Conservation (phyloP, 805 yeast species). For the Sungouiozyma intestinalis region DNA sequence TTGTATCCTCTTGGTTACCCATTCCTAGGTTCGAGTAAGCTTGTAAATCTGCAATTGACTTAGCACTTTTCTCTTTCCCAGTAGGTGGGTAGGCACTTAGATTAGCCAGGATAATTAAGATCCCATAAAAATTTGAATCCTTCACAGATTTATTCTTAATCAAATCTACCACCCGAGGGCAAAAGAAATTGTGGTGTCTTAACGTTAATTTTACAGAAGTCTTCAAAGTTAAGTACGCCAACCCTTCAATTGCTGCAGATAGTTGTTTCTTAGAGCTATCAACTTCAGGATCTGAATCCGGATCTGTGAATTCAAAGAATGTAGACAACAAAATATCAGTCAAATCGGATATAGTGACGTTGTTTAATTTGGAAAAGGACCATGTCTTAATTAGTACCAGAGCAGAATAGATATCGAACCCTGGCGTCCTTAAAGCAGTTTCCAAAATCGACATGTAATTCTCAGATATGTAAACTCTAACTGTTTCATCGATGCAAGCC, state of each 20-base stretch:
- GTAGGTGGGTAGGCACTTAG: slow-evolving; percentile 19
- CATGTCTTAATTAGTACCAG: slow-evolving; percentile 47
- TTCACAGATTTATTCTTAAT: slow-evolving; percentile 10
- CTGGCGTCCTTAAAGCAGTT: slow-evolving; percentile 24
- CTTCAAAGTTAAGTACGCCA: slow-evolving; percentile 41
- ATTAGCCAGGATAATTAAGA: slow-evolving; percentile 27
- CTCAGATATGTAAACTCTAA: slow-evolving; percentile 38
- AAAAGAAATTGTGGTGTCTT: slow-evolving; percentile 30
- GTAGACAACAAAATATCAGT: slow-evolving; percentile 21
- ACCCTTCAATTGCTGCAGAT: slow-evolving; percentile 31
- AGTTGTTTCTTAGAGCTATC: slow-evolving; percentile 3
- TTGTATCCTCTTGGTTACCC: slow-evolving; percentile 6
- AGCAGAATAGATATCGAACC: slow-evolving; percentile 30
- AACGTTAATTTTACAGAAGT: slow-evolving; percentile 28
- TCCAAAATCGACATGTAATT: slow-evolving; percentile 35
- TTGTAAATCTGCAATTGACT: slow-evolving; percentile 21
- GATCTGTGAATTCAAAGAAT: slow-evolving; percentile 2
- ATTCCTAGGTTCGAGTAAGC: slow-evolving; percentile 24
- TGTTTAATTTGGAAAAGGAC: slow-evolving; percentile 36
- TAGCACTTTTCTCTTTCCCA: slow-evolving; percentile 9
- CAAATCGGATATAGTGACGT: slow-evolving; percentile 25
- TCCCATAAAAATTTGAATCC: slow-evolving; percentile 24
- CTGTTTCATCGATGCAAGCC: slow-evolving; percentile 42
- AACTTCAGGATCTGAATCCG: neutral
- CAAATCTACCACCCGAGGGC: slow-evolving; percentile 24